Conservation (phyloP, 805 yeast species). For the Naumovozyma castellii region DNA sequence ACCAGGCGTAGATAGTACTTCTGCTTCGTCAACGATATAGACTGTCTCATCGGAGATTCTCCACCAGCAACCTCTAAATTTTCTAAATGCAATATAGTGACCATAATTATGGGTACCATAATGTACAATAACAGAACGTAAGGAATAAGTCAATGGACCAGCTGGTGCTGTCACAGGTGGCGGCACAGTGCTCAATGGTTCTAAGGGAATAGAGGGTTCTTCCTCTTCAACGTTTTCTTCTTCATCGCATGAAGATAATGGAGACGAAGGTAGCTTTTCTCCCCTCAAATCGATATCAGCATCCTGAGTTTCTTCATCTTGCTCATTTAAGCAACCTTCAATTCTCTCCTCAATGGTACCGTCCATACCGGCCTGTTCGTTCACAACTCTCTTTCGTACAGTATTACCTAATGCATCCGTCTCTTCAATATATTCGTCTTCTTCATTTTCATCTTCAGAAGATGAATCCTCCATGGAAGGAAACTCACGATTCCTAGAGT, state of each 20-base stretch:
- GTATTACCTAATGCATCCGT: constrained; percentile 29
- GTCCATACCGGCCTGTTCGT: constrained; percentile 5
- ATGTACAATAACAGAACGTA: constrained; percentile 83
- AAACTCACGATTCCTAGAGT: constrained; percentile 11
- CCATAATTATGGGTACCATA: constrained; percentile 96
- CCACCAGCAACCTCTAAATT: constrained; percentile 85
- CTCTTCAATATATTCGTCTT: constrained; percentile 20
- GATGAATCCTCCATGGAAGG: constrained; percentile 7
- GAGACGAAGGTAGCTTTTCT: constrained; percentile 5
- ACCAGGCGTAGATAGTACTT: constrained; percentile 74
- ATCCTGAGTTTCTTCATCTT: constrained; percentile 9
- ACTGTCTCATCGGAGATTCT: constrained; percentile 87
- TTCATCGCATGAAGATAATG: constrained; percentile 7
- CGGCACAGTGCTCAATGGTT: constrained; percentile 4
- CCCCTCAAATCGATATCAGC: constrained; percentile 4
- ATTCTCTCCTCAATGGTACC: background rate
- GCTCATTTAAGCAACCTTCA: constrained; percentile 2
- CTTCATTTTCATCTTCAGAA: constrained; percentile 10
- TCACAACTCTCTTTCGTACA: constrained; percentile 12
- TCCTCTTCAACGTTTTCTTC: constrained; percentile 6
- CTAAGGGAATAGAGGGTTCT: background rate
- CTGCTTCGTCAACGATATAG: constrained; percentile 66
- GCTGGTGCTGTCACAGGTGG: constrained; percentile 18
- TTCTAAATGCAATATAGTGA: constrained; percentile 87
- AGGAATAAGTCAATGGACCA: constrained; percentile 49